phyloP scores from a whole-genome alignment of 176 grass and related monocot species.

The Coix lacrymajobi region DNA sequence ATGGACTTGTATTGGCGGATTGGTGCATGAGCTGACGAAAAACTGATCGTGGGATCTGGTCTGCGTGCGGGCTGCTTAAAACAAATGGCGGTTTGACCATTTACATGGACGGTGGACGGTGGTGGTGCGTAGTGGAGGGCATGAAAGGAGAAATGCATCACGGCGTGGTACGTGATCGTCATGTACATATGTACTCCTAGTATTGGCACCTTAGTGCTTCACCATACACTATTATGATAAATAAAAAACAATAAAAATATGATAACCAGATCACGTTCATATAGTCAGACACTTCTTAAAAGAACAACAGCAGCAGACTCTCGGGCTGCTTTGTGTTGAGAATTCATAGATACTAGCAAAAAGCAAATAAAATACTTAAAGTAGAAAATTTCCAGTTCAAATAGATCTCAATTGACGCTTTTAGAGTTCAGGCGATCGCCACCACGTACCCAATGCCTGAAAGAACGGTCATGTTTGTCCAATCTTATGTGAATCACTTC shows the following conservation, averaged over 20 bases:
- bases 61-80: neutral
- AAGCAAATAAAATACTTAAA: no score
- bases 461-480: no score
- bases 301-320: neutral
- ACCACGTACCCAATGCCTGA: no score
- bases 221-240: neutral
- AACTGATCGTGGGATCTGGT: neutral
- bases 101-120: neutral
- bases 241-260: neutral
- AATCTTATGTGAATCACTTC: neutral
- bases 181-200: neutral
- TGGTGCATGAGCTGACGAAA: neutral
- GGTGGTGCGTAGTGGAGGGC: conserved; percentile 27
- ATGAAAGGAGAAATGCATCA: conserved; percentile 11
- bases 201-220: conserved; percentile 38
- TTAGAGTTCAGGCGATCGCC: no score
- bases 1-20: neutral
- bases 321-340: neutral
- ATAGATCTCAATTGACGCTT: no score
- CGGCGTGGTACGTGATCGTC: conserved; percentile 8
- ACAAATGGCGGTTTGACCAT: conserved; percentile 39
- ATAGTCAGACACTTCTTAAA: neutral
- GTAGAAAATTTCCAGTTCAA: no score
- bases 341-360: neutral
- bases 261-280: neutral